Percentiles rank a stretch among this genome's conserved stretches.
These are phyloP conservation scores for Papiliotrema terrestris DNA, from an alignment of 1,284 basidiomycete genomes.

Conservation along the genomic window DNA sequence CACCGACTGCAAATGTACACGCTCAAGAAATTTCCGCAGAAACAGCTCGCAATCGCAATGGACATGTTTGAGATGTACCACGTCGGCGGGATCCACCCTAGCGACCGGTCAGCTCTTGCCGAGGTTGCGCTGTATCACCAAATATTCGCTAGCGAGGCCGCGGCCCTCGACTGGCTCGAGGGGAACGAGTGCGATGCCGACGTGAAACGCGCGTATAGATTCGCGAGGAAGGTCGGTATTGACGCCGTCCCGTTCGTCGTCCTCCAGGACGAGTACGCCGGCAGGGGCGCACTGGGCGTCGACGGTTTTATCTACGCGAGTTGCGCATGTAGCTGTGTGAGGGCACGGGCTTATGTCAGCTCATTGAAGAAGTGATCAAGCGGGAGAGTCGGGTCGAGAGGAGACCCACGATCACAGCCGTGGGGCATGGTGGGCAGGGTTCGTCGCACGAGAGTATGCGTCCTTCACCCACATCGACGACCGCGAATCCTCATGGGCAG, in stretches of 20 bases:
- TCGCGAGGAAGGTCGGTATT: constrained; percentile 43
- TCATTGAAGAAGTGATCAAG: constrained; percentile 21
- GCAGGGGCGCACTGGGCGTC: constrained; percentile 50
- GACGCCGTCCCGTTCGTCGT: constrained; percentile 53
- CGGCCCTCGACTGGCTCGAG: constrained; percentile 35
- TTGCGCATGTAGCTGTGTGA: neutral
- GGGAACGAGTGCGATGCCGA: constrained; percentile 35
- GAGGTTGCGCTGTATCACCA: constrained; percentile 40
- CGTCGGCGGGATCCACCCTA: constrained; percentile 43
- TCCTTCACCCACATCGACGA: no score
- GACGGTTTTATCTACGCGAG: constrained; percentile 52
- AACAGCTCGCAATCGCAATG: constrained; percentile 39
- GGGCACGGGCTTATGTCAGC: constrained; percentile 4
- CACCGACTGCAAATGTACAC: constrained; percentile 46
- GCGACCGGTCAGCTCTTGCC: constrained; percentile 39
- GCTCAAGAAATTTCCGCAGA: constrained; percentile 34
- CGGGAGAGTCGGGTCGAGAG: constrained; percentile 9
- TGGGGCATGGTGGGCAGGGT: no score
- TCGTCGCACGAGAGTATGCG: no score
- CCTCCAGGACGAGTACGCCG: constrained; percentile 46
- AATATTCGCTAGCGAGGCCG: constrained; percentile 36
- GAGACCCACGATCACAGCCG: no score
- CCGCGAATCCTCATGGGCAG: no score
- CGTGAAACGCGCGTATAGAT: constrained; percentile 37
- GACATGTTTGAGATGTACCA: constrained; percentile 47